Evolutionary conservation across 1,284 basidiomycete species (phyloP).

Genomic region (Malassezia japonica): DNA sequence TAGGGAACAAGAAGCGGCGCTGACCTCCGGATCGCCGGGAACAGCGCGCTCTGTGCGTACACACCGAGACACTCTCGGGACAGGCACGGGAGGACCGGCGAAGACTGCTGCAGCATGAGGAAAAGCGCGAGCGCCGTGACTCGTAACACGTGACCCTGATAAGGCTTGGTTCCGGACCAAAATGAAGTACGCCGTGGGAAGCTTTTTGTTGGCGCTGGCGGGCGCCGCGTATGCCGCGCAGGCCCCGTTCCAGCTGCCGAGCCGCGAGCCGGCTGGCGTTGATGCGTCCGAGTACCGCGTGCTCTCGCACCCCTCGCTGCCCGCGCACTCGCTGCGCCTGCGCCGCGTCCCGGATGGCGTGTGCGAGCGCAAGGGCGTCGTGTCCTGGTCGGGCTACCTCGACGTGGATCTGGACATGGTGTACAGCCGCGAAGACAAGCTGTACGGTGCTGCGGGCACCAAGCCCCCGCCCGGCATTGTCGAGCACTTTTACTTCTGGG

Average conservation of each 20-base stretch:
- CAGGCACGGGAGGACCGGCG: conserved; percentile 29
- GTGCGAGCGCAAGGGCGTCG: conserved; percentile 28
- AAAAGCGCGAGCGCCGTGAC: not conserved
- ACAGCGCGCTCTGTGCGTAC: conserved; percentile 16
- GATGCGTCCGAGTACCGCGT: not conserved
- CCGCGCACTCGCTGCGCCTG: conserved; percentile 43
- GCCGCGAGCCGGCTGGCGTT: too few species aligned
- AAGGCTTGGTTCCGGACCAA: not conserved
- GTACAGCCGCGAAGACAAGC: conserved; percentile 18
- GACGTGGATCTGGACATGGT: conserved; percentile 44
- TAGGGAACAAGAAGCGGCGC: conserved; percentile 25
- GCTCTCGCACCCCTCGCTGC: conserved; percentile 32
- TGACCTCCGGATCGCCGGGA: conserved; percentile 20
- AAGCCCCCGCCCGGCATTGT: conserved; percentile 21
- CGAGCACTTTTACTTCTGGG: conserved; percentile 49
- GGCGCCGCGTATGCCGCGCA: not conserved
- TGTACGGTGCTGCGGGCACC: not conserved
- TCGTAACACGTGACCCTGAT: not conserved
- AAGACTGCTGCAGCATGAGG: conserved; percentile 33
- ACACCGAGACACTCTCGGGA: conserved; percentile 9
- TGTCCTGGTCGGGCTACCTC: conserved; percentile 43
- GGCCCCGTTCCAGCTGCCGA: not conserved
- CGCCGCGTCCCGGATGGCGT: conserved; percentile 24
- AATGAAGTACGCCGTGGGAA: not conserved
- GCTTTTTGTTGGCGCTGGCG: not conserved